phyloP scores from a whole-genome alignment of 805 yeast species.

The Saccharomycopsis selenospora region DNA sequence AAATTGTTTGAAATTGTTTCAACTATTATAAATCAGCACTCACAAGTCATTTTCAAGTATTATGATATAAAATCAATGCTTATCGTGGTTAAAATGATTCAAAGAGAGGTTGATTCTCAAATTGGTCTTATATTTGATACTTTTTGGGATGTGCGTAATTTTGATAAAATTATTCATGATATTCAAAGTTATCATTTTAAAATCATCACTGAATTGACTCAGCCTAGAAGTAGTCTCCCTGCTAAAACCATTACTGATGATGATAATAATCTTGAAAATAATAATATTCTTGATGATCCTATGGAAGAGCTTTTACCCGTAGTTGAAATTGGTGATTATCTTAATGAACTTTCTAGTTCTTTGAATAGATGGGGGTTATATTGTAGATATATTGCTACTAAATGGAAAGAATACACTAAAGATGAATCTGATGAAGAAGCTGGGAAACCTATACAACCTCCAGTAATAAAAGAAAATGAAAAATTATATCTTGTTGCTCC shows the following conservation, averaged over 20 bases:
- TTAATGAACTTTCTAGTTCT: conserved; percentile 67
- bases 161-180: conserved; percentile 50
- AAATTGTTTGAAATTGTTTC: conserved; percentile 80
- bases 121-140: conserved; percentile 84
- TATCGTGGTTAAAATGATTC: conserved; percentile 64
- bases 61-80: conserved; percentile 62
- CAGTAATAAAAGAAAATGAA: conserved; percentile 8
- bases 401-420: conserved; percentile 47
- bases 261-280: conserved; percentile 27
- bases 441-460: not conserved
- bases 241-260: conserved; percentile 20
- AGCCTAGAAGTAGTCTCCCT: not conserved
- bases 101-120: conserved; percentile 88
- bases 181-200: conserved; percentile 50
- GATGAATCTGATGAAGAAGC: conserved; percentile 1
- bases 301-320: conserved; percentile 37
- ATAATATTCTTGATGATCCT: conserved; percentile 29
- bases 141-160: conserved; percentile 63
- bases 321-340: conserved; percentile 57
- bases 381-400: conserved; percentile 59
- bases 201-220: conserved; percentile 22
- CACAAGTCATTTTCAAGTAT: conserved; percentile 63
- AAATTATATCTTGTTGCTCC: conserved; percentile 42
- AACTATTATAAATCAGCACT: conserved; percentile 77
- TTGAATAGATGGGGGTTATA: conserved; percentile 83